phyloP scores from a whole-genome alignment of 805 yeast species.

The Torulaspora gathmanii region DNA sequence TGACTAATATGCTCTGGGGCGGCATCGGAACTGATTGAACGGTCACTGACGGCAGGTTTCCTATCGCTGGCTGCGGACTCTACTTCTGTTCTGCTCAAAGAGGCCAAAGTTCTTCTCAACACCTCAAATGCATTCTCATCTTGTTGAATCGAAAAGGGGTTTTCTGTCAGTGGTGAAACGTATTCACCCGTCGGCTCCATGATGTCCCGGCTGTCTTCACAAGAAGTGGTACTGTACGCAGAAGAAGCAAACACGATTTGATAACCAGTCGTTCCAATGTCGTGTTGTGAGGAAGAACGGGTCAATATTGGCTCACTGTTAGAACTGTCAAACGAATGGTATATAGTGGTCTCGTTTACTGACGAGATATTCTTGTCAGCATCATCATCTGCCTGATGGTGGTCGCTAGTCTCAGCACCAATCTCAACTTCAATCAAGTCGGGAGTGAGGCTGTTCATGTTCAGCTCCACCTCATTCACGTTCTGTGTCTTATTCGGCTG shows the following conservation, averaged over 20 bases:
- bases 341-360: slow-evolving; percentile 13
- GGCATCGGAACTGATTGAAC: not conserved
- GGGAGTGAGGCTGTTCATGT: not conserved
- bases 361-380: not conserved
- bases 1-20: not conserved
- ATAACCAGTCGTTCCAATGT: slow-evolving; percentile 7
- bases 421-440: not conserved
- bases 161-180: slow-evolving; percentile 21
- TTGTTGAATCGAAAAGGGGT: slow-evolving; percentile 17
- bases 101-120: slow-evolving; percentile 12
- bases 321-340: slow-evolving; percentile 19
- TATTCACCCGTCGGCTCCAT: slow-evolving; percentile 13
- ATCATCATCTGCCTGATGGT: not conserved
- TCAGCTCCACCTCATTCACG: not conserved
- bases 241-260: slow-evolving; percentile 23
- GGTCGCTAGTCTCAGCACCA: not conserved
- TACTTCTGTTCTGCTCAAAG: slow-evolving; percentile 6
- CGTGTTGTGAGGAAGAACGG: not conserved
- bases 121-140: slow-evolving; percentile 6
- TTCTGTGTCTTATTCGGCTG: not conserved
- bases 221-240: slow-evolving; percentile 24
- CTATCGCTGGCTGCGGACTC: not conserved
- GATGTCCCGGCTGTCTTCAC: slow-evolving; percentile 17
- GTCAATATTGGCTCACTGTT: not conserved
- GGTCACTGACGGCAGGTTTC: not conserved